Evolutionary conservation across 495 filamentous ascomycete species (phyloP), one percentile per base, ranked within the genome.

Genomic region (Aspergillus baeticus): DNA sequence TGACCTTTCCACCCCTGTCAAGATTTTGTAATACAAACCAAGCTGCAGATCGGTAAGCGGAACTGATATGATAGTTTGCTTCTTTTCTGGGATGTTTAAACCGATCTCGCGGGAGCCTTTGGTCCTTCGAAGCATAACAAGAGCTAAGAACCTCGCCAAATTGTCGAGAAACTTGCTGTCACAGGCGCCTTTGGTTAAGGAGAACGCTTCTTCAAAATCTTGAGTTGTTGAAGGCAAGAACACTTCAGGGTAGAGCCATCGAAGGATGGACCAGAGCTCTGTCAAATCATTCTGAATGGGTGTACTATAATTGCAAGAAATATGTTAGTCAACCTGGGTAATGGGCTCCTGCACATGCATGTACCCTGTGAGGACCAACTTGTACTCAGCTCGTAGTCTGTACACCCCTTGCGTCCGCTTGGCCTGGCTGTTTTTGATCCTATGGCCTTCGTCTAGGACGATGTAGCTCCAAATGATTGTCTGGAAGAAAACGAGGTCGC

Each of bases 231-330:
- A 73, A 2, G 68, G 63, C 3, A 69, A 67, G 61, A 89, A 89
- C 0, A 88, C 78, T 13, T 87, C 81, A 0, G 83, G 84, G 47
- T 81, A 85, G 0, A 88, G 66, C 81, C 81, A 88, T 49, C 83
- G 78, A 0, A 88, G 68, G 8, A 87, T 63, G 0, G 83, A 79
- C 85, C 85, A 87, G 33, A 86, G 64, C 58, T 87, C 85, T 0
- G 67, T 65, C 0, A 88, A 67, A 52, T 88, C 81, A 54, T 87
- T 88, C 49, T 88, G 85, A 6, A 88, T 68, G 0, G 85, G 85
- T 8, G 85, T 88, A 1, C 65, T 69, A 6, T 13, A 45, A n/a
- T n/a, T n/a, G n/a, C 3, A 15, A 11, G 5, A 13, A 49, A 6
- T 36, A 18, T 22, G 23, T 51, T 18, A 55, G 41, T 43, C 18